phyloP scores from a whole-genome alignment of 2,329 filamentous ascomycete genomes.

The Paracoccidioides brasiliensis region DNA sequence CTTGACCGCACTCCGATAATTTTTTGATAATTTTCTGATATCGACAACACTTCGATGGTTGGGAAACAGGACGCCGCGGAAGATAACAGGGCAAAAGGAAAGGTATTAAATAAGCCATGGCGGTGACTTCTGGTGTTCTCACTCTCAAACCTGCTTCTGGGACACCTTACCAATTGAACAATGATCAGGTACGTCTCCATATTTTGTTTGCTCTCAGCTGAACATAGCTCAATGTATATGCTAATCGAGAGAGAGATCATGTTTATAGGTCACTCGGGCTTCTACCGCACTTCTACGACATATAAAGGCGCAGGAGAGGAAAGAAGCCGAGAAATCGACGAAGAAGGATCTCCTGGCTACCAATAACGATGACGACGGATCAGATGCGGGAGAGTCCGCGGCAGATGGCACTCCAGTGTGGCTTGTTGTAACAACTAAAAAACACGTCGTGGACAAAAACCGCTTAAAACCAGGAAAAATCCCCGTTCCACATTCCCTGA shows the following conservation, averaged over 20 bases:
- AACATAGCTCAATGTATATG: not conserved
- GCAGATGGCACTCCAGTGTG: slow-evolving; percentile 43
- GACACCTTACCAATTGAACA: slow-evolving; percentile 36
- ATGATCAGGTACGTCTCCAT: slow-evolving; percentile 27
- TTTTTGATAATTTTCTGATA: slow-evolving; percentile 21
- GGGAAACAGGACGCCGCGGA: not conserved
- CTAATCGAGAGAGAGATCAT: slow-evolving; percentile 7
- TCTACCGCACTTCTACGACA: slow-evolving; percentile 46
- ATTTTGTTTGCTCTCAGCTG: not conserved
- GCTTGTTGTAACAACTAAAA: slow-evolving; percentile 51
- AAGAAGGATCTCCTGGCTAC: slow-evolving; percentile 44
- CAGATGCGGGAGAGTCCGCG: slow-evolving; percentile 32
- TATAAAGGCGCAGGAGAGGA: slow-evolving; percentile 38
- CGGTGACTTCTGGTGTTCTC: slow-evolving; percentile 25
- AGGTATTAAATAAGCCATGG: slow-evolving; percentile 18
- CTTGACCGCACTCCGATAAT: slow-evolving; percentile 26
- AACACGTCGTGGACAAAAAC: slow-evolving; percentile 58
- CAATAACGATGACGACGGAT: slow-evolving; percentile 33
- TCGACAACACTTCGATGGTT: not conserved
- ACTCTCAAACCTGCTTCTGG: slow-evolving; percentile 30
- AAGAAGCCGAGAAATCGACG: slow-evolving; percentile 35
- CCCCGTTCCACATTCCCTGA: slow-evolving; percentile 60
- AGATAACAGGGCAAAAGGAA: slow-evolving; percentile 4
- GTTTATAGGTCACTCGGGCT: slow-evolving; percentile 42
- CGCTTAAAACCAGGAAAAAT: slow-evolving; percentile 78